Percentiles rank a stretch among this genome's conserved stretches.
Conservation (phyloP, 2,329 filamentous ascomycete genomes). For the Zymoseptoria ardabiliae region DNA sequence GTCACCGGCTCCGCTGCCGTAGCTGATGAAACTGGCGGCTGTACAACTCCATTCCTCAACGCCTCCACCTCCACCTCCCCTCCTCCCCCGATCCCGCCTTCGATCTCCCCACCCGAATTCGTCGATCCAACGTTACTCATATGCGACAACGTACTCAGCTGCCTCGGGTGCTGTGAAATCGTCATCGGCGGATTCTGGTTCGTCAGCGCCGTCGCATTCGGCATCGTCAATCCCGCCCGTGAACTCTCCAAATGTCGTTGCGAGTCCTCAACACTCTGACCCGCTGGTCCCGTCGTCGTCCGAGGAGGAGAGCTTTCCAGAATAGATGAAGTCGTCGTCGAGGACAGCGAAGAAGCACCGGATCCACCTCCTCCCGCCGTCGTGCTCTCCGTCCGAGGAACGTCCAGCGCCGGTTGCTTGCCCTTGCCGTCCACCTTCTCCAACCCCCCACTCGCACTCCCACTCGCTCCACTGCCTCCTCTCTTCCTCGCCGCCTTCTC, state of each 20-base stretch:
- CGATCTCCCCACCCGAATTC: neutral
- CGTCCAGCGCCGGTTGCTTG: slow-evolving; percentile 40
- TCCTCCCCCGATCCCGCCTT: too few relatives aligned
- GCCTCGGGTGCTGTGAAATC: neutral
- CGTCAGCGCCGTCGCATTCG: neutral
- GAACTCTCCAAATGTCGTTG: slow-evolving; percentile 42
- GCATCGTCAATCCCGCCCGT: slow-evolving; percentile 24
- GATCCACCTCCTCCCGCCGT: slow-evolving; percentile 3
- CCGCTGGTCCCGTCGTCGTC: neutral
- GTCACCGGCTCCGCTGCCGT: too few relatives aligned
- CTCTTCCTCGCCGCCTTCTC: slow-evolving; percentile 61
- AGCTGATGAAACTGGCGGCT: neutral
- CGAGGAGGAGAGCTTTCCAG: slow-evolving; percentile 7
- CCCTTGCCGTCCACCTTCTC: slow-evolving; percentile 37
- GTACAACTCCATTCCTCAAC: neutral
- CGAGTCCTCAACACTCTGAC: slow-evolving; percentile 26
- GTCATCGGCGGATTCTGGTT: neutral
- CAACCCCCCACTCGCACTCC: slow-evolving; percentile 50
- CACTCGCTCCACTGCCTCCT: slow-evolving; percentile 26
- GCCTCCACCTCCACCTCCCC: neutral
- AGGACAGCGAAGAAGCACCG: slow-evolving; percentile 27
- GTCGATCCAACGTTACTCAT: neutral
- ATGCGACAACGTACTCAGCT: neutral
- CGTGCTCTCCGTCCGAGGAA: slow-evolving; percentile 1
- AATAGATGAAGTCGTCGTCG: slow-evolving; percentile 1